phyloP scores from a whole-genome alignment of 176 grass and related monocot genomes.

The Carex parvula region DNA sequence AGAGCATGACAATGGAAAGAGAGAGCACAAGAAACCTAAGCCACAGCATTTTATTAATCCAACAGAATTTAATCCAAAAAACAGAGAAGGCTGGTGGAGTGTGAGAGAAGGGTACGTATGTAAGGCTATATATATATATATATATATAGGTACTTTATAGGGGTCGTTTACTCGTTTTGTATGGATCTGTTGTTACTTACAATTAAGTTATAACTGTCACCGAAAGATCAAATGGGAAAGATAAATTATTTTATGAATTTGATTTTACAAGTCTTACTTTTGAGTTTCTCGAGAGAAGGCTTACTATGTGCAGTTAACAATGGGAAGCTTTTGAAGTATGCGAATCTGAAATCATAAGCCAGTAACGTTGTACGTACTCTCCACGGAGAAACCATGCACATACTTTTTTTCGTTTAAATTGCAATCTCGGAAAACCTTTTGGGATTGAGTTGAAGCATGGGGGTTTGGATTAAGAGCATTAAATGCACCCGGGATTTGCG shows the following conservation, averaged over 20 bases:
- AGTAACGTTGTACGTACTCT: not conserved
- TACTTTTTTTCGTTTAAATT: no score
- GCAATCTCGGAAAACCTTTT: not conserved
- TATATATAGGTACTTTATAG: not conserved
- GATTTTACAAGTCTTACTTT: not conserved
- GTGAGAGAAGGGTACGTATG: not conserved
- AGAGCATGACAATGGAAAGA: conserved; percentile 12
- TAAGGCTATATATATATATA: not conserved
- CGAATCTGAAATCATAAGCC: no score
- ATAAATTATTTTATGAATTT: not conserved
- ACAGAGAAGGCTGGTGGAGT: not conserved
- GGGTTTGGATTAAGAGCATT: not conserved
- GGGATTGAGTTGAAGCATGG: conserved; percentile 23
- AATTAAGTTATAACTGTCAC: not conserved
- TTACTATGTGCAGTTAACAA: not conserved
- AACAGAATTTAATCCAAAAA: not conserved
- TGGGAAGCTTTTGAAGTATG: no score
- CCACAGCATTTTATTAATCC: not conserved
- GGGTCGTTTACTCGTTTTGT: not conserved
- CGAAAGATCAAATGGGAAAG: not conserved
- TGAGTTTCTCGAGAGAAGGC: not conserved
- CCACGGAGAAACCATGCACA: not conserved
- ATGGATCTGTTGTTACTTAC: not conserved
- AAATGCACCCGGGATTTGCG: conserved; percentile 20
- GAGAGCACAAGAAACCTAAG: conserved; percentile 19